Conservation (phyloP, 2,329 filamentous ascomycete genomes). For the Botryotinia globosa region DNA sequence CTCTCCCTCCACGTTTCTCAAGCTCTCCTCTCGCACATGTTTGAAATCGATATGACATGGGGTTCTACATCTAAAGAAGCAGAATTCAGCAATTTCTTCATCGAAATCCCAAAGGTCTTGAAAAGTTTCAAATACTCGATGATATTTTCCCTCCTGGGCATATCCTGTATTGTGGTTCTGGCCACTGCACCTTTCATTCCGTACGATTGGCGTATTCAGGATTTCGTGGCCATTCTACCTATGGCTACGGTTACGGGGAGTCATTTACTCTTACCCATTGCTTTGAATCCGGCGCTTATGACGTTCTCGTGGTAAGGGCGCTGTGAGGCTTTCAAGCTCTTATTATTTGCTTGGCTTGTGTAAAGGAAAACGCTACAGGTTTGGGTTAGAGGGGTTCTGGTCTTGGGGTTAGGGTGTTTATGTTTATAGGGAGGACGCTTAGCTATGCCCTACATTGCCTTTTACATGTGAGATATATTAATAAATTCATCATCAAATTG, state of each 20-base stretch:
- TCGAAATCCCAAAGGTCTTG: slow-evolving; percentile 75
- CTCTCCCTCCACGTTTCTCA: slow-evolving; percentile 78
- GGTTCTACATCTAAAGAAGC: slow-evolving; percentile 81
- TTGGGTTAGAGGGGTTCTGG: no score
- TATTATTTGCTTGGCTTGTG: not conserved
- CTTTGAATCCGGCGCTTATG: slow-evolving; percentile 76
- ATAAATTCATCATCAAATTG: no score
- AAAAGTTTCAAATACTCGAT: slow-evolving; percentile 62
- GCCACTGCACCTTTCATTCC: slow-evolving; percentile 62
- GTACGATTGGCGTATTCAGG: slow-evolving; percentile 61
- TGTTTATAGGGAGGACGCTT: no score
- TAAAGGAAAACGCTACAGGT: no score
- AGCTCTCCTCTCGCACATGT: slow-evolving; percentile 77
- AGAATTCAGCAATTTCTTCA: slow-evolving; percentile 79
- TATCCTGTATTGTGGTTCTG: slow-evolving; percentile 60
- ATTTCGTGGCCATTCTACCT: slow-evolving; percentile 74
- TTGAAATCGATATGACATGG: slow-evolving; percentile 84
- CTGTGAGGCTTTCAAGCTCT: not conserved
- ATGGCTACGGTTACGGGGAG: slow-evolving; percentile 68
- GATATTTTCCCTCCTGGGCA: slow-evolving; percentile 46
- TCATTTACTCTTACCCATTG: slow-evolving; percentile 69
- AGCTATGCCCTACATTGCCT: no score
- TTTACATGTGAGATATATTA: no score
- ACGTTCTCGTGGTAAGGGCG: slow-evolving; percentile 66
- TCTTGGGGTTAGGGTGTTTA: no score